Conservation (phyloP, 345 rosid genomes). For the Populus tremula region DNA sequence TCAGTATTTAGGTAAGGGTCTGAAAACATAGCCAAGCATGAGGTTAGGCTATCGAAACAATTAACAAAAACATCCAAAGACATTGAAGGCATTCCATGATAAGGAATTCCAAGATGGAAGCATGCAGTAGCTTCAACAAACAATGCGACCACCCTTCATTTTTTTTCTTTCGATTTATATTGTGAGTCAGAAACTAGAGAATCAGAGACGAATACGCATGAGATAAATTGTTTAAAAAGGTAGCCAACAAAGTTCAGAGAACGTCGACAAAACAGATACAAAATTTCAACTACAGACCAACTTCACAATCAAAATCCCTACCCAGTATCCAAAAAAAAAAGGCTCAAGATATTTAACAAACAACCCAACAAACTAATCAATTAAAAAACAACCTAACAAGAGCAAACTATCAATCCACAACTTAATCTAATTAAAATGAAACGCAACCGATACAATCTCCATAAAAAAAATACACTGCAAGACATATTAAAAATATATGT, state of each 20-base stretch:
- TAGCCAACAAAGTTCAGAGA: neutral
- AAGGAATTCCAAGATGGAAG: neutral
- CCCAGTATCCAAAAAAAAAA: neutral
- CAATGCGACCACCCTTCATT: neutral
- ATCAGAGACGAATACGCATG: neutral
- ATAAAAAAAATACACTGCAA: neutral
- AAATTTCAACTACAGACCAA: neutral
- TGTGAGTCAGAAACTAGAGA: neutral
- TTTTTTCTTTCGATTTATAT: slow-evolving; percentile 11
- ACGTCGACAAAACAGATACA: neutral
- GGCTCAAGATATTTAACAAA: neutral
- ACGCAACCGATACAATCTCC: neutral
- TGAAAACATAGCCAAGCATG: slow-evolving; percentile 20
- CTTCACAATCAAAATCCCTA: neutral
- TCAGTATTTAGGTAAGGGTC: slow-evolving; percentile 96
- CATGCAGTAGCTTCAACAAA: neutral
- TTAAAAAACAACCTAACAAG: neutral
- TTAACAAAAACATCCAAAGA: neutral
- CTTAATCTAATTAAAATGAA: neutral
- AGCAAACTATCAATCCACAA: neutral
- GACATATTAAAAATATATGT: neutral
- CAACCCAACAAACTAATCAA: neutral
- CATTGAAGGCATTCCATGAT: neutral
- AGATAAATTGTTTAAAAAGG: neutral
- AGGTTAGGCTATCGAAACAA: neutral